Evolutionary conservation across 257 asterid species (phyloP), one percentile per base, ranked within the genome.

Genomic region (Solanum commersonii): DNA sequence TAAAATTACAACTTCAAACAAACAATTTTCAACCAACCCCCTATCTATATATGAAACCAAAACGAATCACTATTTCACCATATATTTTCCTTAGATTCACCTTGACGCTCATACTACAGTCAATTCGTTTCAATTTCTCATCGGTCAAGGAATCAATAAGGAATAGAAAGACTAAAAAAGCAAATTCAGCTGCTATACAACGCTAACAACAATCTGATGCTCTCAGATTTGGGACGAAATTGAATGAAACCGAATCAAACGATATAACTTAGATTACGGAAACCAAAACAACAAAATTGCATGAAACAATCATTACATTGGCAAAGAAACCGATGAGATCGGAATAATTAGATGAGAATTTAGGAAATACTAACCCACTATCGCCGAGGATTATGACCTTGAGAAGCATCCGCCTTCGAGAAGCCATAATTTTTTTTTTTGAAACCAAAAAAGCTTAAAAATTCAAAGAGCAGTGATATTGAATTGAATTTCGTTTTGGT

Each of bases 341-440:
- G 59, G 35, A 49, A 59, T 38, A 15, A 12, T 27, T 10, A 0
- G n/a, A 87, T 25, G 27, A 68, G 31, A 49, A 31, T 15, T 79
- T 34, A 56, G 42, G 8, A 67, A 79, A 46, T n/a, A 34, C 46
- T n/a, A 60, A 92, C 94, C 94, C 94, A 88, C 94, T 92, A 38
- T 92, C 94, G 44, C 94, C 94, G 63, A 92, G 94, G 91, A 92
- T 90, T 89, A 92, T 92, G 86, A 92, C 94, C 84, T 92, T 92
- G 68, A 92, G 94, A 89, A 92, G 92, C 92, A 90, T 90, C 10
- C 94, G 94, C 84, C 94, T 87, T 70, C 94, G 88, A 56, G 94
- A 90, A 44, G 94, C 91, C 92, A 92, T 92, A 33, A 78, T 40
- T 78, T 25, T 10, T 25, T 25, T 13, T 49, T 27, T 46, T 27